Percentiles rank a stretch among this genome's conserved stretches.
phyloP scores from a whole-genome alignment of 2,329 filamentous ascomycete genomes.

The Fusarium sulawesiense region DNA sequence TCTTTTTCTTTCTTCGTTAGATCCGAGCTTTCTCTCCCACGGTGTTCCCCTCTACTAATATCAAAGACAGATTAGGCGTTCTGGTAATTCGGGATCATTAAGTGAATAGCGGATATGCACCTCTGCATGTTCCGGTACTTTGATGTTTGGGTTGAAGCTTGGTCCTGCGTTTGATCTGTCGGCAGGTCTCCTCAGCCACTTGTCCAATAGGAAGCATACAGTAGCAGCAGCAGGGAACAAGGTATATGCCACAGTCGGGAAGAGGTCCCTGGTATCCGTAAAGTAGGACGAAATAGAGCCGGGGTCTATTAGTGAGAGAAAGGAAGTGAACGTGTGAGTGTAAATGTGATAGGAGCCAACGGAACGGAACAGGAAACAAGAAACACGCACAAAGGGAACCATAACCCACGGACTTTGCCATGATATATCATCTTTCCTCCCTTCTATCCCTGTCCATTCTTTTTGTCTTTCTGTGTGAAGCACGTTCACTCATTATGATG shows the following conservation, averaged over 20 bases:
- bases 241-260: constrained; percentile 18
- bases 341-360: constrained; percentile 25
- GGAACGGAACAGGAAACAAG: constrained; percentile 24
- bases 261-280: constrained; percentile 4
- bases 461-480: constrained; percentile 26
- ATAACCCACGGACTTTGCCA: constrained; percentile 34
- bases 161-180: constrained; percentile 43
- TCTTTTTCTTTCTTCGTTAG: constrained; percentile 4
- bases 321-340: constrained; percentile 4
- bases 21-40: constrained; percentile 20
- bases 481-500: constrained; percentile 23
- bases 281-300: constrained; percentile 22
- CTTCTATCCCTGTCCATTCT: constrained; percentile 25
- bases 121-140: constrained; percentile 46
- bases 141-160: constrained; percentile 39
- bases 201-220: constrained; percentile 22
- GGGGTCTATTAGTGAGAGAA: constrained; percentile 21
- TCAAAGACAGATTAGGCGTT: constrained; percentile 28
- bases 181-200: constrained; percentile 22
- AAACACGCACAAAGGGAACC: constrained; percentile 30
- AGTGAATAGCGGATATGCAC: constrained; percentile 23
- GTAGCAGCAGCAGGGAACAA: constrained; percentile 26
- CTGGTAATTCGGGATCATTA: constrained; percentile 5
- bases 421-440: constrained; percentile 40
- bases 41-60: constrained; percentile 24